Percentiles rank a stretch among this genome's conserved stretches.
These are phyloP conservation scores for Solanum etuberosum DNA, from an alignment of 257 asterid species.

Conservation along the genomic window DNA sequence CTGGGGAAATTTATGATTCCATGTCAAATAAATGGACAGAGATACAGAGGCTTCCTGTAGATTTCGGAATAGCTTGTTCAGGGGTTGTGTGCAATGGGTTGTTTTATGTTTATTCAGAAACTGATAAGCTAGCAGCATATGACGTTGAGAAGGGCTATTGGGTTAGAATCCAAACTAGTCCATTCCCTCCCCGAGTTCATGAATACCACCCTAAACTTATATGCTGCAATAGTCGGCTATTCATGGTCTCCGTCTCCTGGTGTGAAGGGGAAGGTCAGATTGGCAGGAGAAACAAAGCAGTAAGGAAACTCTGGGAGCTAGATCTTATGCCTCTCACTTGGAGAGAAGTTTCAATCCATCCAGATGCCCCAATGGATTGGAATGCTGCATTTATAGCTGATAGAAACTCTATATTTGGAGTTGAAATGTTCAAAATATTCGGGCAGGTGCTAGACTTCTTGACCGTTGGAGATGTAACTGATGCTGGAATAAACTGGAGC, in stretches of 20 bases:
- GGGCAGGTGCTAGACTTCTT: conserved; percentile 92
- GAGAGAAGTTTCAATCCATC: conserved; percentile 61
- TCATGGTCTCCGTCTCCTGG: conserved; percentile 88
- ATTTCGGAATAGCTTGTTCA: conserved; percentile 78
- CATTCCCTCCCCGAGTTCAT: conserved; percentile 70
- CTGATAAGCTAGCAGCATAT: conserved; percentile 61
- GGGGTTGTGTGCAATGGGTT: conserved; percentile 56
- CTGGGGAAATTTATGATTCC: conserved; percentile 81
- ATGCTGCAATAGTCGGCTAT: conserved; percentile 49
- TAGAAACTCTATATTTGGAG: conserved; percentile 51
- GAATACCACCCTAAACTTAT: conserved; percentile 78
- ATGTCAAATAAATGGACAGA: conserved; percentile 79
- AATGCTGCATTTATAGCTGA: conserved; percentile 85
- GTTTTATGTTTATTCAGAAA: conserved; percentile 83
- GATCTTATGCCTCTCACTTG: conserved; percentile 42
- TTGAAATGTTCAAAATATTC: conserved; percentile 93
- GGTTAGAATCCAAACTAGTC: conserved; percentile 56
- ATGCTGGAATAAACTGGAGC: conserved; percentile 36
- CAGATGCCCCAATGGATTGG: conserved; percentile 99
- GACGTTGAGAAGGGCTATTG: conserved; percentile 82
- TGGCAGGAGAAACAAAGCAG: conserved; percentile 91
- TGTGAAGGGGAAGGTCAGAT: conserved; percentile 95
- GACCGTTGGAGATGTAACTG: conserved; percentile 47
- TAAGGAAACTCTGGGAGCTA: conserved; percentile 91
- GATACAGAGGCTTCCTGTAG: conserved; percentile 65